phyloP scores from a whole-genome alignment of 2,329 filamentous ascomycete species.

The Ceratocystis ficicola region DNA sequence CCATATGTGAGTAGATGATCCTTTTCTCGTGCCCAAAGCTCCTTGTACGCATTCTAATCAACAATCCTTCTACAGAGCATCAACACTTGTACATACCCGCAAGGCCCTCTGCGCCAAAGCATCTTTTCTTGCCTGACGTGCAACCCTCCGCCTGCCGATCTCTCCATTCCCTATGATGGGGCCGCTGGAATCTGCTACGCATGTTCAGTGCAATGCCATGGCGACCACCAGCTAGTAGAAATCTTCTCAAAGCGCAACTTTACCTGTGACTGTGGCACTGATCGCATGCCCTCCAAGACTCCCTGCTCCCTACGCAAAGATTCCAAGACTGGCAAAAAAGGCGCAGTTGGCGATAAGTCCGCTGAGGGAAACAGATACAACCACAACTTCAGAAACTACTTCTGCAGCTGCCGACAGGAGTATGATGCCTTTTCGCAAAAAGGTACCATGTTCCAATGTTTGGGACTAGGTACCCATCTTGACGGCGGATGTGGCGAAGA shows the following conservation, averaged over 20 bases:
- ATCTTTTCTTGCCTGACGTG: constrained; percentile 92
- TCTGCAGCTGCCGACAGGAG: constrained; percentile 78
- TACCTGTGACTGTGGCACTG: constrained; percentile 90
- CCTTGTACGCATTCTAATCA: constrained; percentile 6
- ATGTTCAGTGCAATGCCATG: constrained; percentile 92
- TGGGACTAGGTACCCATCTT: constrained; percentile 68
- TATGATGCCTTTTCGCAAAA: constrained; percentile 85
- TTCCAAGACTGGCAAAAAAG: constrained; percentile 57
- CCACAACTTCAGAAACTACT: constrained; percentile 85
- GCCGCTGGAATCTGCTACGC: constrained; percentile 88
- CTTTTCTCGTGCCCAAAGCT: neutral
- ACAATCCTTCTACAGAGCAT: constrained; percentile 56
- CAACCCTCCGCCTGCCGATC: constrained; percentile 62
- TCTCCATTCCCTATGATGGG: constrained; percentile 40
- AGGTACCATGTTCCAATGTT: constrained; percentile 95
- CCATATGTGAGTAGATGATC: constrained; percentile 60
- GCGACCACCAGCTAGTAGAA: constrained; percentile 87
- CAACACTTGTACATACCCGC: constrained; percentile 79
- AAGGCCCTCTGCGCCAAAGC: constrained; percentile 75
- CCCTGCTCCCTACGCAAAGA: constrained; percentile 69
- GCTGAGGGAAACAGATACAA: constrained; percentile 75
- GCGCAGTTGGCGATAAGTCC: constrained; percentile 63
- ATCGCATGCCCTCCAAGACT: constrained; percentile 55
- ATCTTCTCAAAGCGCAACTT: constrained; percentile 94
- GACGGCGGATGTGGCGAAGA: constrained; percentile 89